Evolutionary conservation across 2,329 filamentous ascomycete genomes (phyloP), one percentile per base, ranked within the genome.

Genomic region (Pseudocercospora eumusae): DNA sequence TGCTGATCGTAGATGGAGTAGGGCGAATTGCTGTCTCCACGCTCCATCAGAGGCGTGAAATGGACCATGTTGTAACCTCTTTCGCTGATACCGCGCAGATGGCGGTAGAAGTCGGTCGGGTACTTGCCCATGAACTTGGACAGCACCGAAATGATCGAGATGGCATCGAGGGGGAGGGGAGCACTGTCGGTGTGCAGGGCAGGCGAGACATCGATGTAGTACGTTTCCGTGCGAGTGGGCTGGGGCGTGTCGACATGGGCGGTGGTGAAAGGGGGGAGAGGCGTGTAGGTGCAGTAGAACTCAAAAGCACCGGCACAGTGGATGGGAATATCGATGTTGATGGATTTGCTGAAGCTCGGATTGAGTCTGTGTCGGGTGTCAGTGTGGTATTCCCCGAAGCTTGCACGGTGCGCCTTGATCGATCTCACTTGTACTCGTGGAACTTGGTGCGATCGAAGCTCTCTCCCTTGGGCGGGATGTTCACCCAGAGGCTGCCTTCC

Each of bases 31-130:
- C 95, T 99, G 49, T 82, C 84, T 61, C 95, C 95, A 63, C 95
- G 88, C 62, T 89, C 83, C 82, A 96, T 95, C 68, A 99, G 81
- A 9, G 95, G 95, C 1, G 95, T 97, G 76, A 99, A 99, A 77
- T 99, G 95, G 63, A 99, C 87, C 92, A 98, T 97, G 79, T 99
- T 99, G 83, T 99, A 99, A 50, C 93, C 93, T 64, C 95, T 85
- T 71, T 90, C 86, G 74, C 91, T 90, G 75, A 99, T 96, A 27
- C 95, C 93, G 60, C 85, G 84, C 61, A 99, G 80, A 75, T 98
- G 93, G 56, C 86, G 89, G 74, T 97, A 87, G 93, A 93, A 99
- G 71, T 96, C 91, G 15, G 82, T 82, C 0, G 93, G 92, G 73
- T 95, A 96, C 73, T 88, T 88, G 65, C 95, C 95, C 91, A 99